phyloP scores from a whole-genome alignment of 805 yeast species.

The Candida argentea region DNA sequence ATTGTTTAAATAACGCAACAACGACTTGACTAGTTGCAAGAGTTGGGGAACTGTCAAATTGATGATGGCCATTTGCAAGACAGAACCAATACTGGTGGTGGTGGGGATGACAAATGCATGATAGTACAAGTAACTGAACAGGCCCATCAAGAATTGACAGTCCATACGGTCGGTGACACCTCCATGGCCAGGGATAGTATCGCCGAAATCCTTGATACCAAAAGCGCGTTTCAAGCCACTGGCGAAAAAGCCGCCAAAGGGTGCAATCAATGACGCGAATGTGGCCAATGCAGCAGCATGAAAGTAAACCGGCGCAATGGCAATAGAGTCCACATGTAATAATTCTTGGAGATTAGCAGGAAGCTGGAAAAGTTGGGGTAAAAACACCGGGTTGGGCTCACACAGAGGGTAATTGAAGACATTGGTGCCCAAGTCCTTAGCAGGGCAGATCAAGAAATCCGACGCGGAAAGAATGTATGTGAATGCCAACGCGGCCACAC shows the following conservation, averaged over 20 bases:
- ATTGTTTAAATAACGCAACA: slow-evolving; percentile 43
- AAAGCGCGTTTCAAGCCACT: slow-evolving; percentile 96
- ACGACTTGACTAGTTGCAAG: slow-evolving; percentile 46
- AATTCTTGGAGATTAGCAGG: slow-evolving; percentile 57
- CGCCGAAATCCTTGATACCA: slow-evolving; percentile 94
- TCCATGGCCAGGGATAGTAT: slow-evolving; percentile 98
- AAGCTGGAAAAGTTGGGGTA: slow-evolving; percentile 66
- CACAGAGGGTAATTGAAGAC: slow-evolving; percentile 59
- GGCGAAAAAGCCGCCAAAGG: slow-evolving; percentile 97
- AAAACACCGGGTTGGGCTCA: slow-evolving; percentile 81
- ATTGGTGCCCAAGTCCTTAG: slow-evolving; percentile 51
- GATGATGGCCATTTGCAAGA: slow-evolving; percentile 67
- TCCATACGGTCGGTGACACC: slow-evolving; percentile 97
- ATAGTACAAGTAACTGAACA: slow-evolving; percentile 83
- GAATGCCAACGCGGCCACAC: slow-evolving; percentile 57
- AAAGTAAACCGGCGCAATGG: slow-evolving; percentile 79
- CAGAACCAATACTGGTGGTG: slow-evolving; percentile 60
- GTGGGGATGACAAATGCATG: slow-evolving; percentile 80
- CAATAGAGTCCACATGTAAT: slow-evolving; percentile 32
- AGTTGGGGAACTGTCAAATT: slow-evolving; percentile 61
- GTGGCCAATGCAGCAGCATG: slow-evolving; percentile 82
- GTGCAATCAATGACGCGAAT: slow-evolving; percentile 94
- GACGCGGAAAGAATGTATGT: slow-evolving; percentile 55
- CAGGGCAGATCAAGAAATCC: slow-evolving; percentile 83
- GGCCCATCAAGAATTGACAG: slow-evolving; percentile 97